These are phyloP conservation scores for Cyclanthera cordifolia DNA, from an alignment of 306 rosid species.

Conservation along the genomic window DNA sequence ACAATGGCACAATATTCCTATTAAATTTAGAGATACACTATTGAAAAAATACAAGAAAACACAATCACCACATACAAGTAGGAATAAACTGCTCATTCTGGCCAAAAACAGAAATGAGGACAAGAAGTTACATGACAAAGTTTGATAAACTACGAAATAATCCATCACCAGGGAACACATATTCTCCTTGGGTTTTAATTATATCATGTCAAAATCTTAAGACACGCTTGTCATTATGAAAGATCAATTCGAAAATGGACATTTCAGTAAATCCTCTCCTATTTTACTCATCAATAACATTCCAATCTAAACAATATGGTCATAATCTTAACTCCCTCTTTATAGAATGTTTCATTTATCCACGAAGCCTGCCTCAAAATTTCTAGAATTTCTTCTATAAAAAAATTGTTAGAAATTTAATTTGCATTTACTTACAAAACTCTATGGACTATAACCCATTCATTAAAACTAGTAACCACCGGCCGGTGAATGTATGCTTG, in stretches of 20 bases:
- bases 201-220: neutral
- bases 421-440: neutral
- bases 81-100: neutral
- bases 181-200: neutral
- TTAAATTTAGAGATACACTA: neutral
- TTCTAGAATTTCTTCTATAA: neutral
- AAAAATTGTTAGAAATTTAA: neutral
- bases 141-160: neutral
- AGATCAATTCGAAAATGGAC: neutral
- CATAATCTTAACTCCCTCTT: neutral
- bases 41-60: neutral
- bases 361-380: neutral
- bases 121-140: neutral
- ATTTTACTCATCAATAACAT: neutral
- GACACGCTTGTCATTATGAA: neutral
- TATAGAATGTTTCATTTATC: neutral
- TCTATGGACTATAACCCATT: neutral
- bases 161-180: neutral
- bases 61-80: neutral
- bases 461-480: too few relatives aligned
- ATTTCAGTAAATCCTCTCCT: neutral
- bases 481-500: too few relatives aligned
- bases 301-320: neutral
- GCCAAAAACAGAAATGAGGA: neutral
- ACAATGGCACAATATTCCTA: conserved; percentile 5